A percentile compares a stretch with the other conserved stretches of the same genome.
These are phyloP conservation scores for Nicotiana knightiana DNA, from an alignment of 257 asterid species.

Conservation along the genomic window DNA sequence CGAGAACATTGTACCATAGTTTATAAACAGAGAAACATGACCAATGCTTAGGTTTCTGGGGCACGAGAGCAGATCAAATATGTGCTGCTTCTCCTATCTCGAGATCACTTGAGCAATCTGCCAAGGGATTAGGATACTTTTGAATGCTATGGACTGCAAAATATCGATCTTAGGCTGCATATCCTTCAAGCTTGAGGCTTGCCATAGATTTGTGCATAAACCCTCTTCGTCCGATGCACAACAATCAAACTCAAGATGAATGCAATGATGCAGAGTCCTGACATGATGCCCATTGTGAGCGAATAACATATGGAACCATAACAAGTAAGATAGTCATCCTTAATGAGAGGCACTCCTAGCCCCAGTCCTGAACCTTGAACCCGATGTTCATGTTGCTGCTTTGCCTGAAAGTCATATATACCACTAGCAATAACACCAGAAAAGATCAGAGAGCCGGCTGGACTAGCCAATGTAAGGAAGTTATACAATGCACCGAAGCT, in stretches of 20 bases:
- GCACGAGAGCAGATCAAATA: not conserved
- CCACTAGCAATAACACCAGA: constrained; percentile 80
- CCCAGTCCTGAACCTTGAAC: not conserved
- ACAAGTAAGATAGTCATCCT: constrained; percentile 26
- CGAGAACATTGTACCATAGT: not conserved
- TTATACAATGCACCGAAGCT: constrained; percentile 56
- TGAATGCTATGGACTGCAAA: not conserved
- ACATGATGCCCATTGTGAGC: constrained; percentile 34
- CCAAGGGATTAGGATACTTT: not conserved
- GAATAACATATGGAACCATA: constrained; percentile 36
- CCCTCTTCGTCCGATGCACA: constrained; percentile 41
- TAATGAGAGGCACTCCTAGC: not conserved
- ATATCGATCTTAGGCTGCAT: not conserved
- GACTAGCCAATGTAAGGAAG: constrained; percentile 78
- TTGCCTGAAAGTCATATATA: constrained; percentile 78
- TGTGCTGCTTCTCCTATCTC: not conserved
- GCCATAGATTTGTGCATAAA: constrained; percentile 30
- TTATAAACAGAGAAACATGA: not conserved
- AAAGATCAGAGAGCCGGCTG: constrained; percentile 74
- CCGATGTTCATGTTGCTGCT: constrained; percentile 38
- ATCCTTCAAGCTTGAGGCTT: constrained; percentile 15
- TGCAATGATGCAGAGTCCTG: constrained; percentile 34
- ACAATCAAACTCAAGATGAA: constrained; percentile 31
- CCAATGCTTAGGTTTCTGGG: not conserved
- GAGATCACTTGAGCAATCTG: not conserved